Base-by-base conservation (phyloP, 73 alveolate species). In the Paraurostyla sp. region DNA sequence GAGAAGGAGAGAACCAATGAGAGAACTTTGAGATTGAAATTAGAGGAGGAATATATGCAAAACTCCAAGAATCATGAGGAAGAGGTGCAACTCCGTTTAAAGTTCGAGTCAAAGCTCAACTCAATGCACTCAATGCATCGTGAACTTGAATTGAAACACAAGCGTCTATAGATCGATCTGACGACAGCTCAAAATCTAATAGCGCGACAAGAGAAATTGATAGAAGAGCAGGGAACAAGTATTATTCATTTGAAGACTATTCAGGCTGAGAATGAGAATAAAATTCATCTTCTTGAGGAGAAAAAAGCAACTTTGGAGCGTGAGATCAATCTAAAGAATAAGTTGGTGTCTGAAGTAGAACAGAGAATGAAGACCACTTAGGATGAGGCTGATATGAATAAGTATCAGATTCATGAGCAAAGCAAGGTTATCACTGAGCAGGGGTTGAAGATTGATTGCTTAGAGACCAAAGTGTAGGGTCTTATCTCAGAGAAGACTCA, bases 1-100 rank as follows among this genome's bases (percentile, higher is more conserved):
- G n/a, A n/a, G n/a, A n/a, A n/a, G n/a, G n/a, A n/a, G 65, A 56
- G 88, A 42, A 32, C 78, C 16, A 36, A 76, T 80, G 94, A 88
- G 73, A 33, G 90, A 32, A 58, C 90, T 23, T 62, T 73, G 0
- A 25, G 95, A 35, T 30, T 82, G 7, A 89, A 89, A 40, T 56
- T 89, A 7, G 95, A 89, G 65, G 95, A 89, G 63, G 95, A 89
- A 38, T 65, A 50, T 33, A 62, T 89, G 88, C 89, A 89, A 84
- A 89, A 89, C 65, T 52, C 84, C 30, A 89, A 89, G 76, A 89
- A 89, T 50, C 97, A 92, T 75, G 97, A 92, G 82, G 95, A 92
- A 58, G 97, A 92, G 54, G 95, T 92, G 50, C 90, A 88, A 56
- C 85, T 92, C 80, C 65, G 97, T 23, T 80, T 92, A 43, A 80